Conservation (phyloP, 352 stramenopile genomes). For the Discostella stelligera region DNA sequence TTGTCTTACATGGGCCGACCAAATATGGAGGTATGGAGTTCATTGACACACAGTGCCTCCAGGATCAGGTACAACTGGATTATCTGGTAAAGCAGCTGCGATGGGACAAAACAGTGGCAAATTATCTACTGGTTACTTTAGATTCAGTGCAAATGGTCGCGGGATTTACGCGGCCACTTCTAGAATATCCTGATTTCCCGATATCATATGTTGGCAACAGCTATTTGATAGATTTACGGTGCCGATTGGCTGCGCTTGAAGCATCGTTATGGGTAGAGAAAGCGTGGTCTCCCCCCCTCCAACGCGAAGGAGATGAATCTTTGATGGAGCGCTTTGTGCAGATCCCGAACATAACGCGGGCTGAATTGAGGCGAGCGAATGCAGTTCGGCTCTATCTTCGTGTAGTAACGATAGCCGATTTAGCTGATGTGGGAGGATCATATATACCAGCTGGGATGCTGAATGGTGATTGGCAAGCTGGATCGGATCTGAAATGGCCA, state of each 20-base stretch:
- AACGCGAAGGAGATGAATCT: slow-evolving; percentile 5
- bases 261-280: too few relatives aligned
- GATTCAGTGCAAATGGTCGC: too few relatives aligned
- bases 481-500: neutral
- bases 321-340: slow-evolving; percentile 25
- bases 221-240: too few relatives aligned
- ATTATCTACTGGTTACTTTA: too few relatives aligned
- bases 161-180: too few relatives aligned
- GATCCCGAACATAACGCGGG: neutral
- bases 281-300: neutral
- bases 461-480: neutral
- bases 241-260: too few relatives aligned
- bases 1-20: too few relatives aligned
- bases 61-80: neutral
- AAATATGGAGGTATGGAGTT: too few relatives aligned
- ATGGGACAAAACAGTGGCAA: neutral
- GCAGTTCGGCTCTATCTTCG: neutral
- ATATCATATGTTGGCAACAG: too few relatives aligned
- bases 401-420: neutral
- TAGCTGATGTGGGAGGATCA: neutral
- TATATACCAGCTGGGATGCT: neutral
- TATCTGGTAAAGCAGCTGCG: neutral
- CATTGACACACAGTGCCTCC: too few relatives aligned
- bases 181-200: too few relatives aligned
- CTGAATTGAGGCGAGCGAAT: neutral